Evolutionary conservation across 768 basidiomycete genomes (phyloP), one percentile per base, ranked within the genome.

Genomic region (Chalciporus piperatus): DNA sequence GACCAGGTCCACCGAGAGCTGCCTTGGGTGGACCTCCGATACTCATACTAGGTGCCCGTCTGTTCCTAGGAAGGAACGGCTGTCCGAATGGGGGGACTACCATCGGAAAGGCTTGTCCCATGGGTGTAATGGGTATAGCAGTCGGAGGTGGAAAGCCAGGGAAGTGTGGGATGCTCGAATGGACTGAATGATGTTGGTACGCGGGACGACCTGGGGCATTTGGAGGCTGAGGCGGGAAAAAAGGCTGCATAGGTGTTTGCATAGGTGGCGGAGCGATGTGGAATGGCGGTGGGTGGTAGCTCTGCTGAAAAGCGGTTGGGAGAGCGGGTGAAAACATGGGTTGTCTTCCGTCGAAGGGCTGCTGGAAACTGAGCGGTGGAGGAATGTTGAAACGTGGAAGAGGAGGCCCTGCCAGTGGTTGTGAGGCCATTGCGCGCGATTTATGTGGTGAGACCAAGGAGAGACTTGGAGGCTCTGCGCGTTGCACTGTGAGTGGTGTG

Each of bases 11-110:
- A 16, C 91, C 91, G 3, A 93, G 71, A 1, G 83, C 78, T 1
- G 91, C 91, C 66, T 92, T 93, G 9, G 91, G 91, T n/a, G 91
- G 91, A 7, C 91, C 91, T 12, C 91, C 91, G 38, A 87, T 81
- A 64, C 85, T 89, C 40, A 86, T 56, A 56, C 79, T 80, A 14
- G 77, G 78, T 50, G 87, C 80, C 39, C 88, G 77, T 65, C 85
- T 76, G 62, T 76, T 86, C 49, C 86, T 72, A 25, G 78, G 80
- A 7, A 79, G 77, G 58, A 82, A 84, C 3, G 79, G 82, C 49
- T 76, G 76, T 14, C 66, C 67, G 37, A 66, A 74, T 22, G 67
- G 75, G 53, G 72, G 74, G 1, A 76, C 59, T 61, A 79, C 72
- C 54, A 84, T 71, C 2, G 85, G 72, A 64, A 85, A 81, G 57